Conservation (phyloP, 306 rosid species). For the Sindora glabra region DNA sequence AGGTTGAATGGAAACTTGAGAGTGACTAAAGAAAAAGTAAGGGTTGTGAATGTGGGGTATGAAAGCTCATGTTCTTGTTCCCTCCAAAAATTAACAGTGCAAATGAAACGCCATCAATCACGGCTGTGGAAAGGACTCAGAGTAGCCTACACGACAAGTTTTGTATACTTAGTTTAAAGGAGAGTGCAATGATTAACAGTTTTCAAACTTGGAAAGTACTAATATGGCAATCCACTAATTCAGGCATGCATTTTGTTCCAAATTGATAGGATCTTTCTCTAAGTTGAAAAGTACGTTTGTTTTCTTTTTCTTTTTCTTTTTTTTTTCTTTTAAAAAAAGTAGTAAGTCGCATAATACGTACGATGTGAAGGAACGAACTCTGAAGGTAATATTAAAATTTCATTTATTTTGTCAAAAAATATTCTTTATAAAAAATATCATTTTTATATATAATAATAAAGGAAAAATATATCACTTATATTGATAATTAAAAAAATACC, state of each 20-base stretch:
- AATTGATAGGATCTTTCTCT: conserved; percentile 10
- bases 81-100: conserved; percentile 38
- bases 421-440: too few species aligned
- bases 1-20: conserved; percentile 61
- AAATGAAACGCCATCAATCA: conserved; percentile 51
- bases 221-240: conserved; percentile 4
- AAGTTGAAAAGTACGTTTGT: too few species aligned
- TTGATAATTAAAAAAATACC: too few species aligned
- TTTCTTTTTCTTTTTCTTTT: too few species aligned
- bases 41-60: conserved; percentile 32
- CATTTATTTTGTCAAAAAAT: too few species aligned
- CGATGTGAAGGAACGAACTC: too few species aligned
- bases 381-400: too few species aligned
- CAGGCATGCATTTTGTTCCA: background rate
- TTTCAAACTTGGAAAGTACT: conserved; percentile 23
- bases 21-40: conserved; percentile 40
- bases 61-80: conserved; percentile 39
- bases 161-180: conserved; percentile 22
- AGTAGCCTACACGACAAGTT: conserved; percentile 20
- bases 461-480: too few species aligned
- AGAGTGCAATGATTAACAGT: conserved; percentile 3
- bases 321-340: too few species aligned
- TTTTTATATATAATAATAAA: too few species aligned
- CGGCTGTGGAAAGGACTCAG: conserved; percentile 31
- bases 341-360: too few species aligned